Base-by-base conservation (phyloP, 202 grass and related monocot species). In the Miscanthus sacchariflorus region DNA sequence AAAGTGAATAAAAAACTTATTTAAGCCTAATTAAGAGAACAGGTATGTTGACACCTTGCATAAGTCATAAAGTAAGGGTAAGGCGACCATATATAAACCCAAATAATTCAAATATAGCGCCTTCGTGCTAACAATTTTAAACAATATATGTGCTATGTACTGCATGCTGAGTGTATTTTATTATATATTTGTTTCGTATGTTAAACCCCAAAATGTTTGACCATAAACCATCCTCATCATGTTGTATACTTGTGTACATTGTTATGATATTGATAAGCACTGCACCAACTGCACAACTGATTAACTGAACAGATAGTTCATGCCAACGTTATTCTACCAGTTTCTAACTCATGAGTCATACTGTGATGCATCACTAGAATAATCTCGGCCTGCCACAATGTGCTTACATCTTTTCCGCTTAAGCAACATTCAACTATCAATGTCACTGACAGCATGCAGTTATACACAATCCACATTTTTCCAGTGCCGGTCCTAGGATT, bases 311-410 rank as follows among this genome's bases (percentile, higher is more conserved):
- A 18, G 0, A 54, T 54, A 54, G 50, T 54, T 19, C 5, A 54
- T 54, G 1, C 15, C 17, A 54, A 15, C 30, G 72, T 63, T 38
- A 77, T 61, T 77, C 36, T 77, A 43, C 63, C 77, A 42, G 25
- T 74, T 70, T 67, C 74, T 21, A 56, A 35, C 79, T 68, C 11
- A 23, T 9, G 9, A 63, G 58, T 12, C 58, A 11, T 59, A 38
- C 12, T 56, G 21, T 72, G 28, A 71, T 70, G 52, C 15, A 76
- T 7, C 10, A 44, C 21, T 40, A 4, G 9, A 78, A 50, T 10
- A 84, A 89, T 12, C 38, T 78, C 73, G 61, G 46, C 19, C 39
- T 12, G 10, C 30, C 65, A 68, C 44, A 48, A 83, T 80, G 33
- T 66, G 17, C 54, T 65, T 15, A 48, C 1, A 40, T 30, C 56